Evolutionary conservation across 495 filamentous ascomycete genomes (phyloP).

Genomic region (Wilcoxina mikolae): DNA sequence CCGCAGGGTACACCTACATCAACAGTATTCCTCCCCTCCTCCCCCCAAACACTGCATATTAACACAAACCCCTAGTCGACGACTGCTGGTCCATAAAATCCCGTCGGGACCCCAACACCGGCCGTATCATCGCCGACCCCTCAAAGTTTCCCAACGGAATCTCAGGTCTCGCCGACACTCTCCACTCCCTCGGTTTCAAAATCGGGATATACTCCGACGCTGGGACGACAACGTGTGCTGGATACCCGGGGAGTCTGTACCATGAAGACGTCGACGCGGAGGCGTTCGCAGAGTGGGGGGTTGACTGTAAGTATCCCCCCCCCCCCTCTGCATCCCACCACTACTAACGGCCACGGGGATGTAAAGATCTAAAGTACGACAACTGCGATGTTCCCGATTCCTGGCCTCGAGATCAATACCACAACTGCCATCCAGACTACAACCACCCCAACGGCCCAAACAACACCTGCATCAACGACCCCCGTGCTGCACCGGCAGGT

Average conservation of each 20-base stretch:
- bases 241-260: constrained; percentile 46
- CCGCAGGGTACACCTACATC: constrained; percentile 42
- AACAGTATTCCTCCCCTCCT: too few relatives aligned
- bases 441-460: constrained; percentile 22
- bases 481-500: constrained; percentile 30
- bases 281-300: constrained; percentile 48
- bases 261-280: constrained; percentile 48
- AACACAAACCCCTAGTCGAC: too few relatives aligned
- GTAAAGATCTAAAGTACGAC: constrained; percentile 56
- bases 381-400: constrained; percentile 38
- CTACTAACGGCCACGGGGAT: not conserved
- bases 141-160: constrained; percentile 50
- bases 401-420: constrained; percentile 15
- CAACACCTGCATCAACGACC: constrained; percentile 15
- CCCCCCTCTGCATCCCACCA: not conserved
- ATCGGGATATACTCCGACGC: constrained; percentile 54
- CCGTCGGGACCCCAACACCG: constrained; percentile 35
- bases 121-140: constrained; percentile 41
- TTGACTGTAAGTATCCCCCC: constrained; percentile 41
- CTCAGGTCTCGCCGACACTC: constrained; percentile 38
- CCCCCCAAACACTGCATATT: too few relatives aligned
- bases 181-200: constrained; percentile 47
- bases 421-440: constrained; percentile 23
- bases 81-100: constrained; percentile 51
- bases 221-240: constrained; percentile 47